phyloP scores from a whole-genome alignment of 352 stramenopile species.

The Phytophthora hibernalis region DNA sequence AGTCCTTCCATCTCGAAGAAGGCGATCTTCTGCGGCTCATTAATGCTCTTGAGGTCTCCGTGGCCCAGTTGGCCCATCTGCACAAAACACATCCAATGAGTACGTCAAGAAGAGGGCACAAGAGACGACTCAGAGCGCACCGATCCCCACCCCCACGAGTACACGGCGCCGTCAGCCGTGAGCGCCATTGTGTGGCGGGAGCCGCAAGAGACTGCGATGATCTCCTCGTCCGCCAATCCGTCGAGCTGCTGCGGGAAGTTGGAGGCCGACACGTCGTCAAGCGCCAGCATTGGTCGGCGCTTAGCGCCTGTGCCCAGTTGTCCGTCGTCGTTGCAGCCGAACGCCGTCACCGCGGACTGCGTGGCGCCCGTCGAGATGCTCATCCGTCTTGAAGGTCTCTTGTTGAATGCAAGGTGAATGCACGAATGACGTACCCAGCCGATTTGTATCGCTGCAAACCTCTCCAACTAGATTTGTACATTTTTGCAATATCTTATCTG shows the following conservation, averaged over 20 bases:
- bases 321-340: constrained; percentile 87
- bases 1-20: constrained; percentile 66
- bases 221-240: constrained; percentile 53
- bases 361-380: constrained; percentile 27
- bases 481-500: too few relatives aligned
- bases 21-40: constrained; percentile 57
- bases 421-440: constrained; percentile 12
- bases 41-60: constrained; percentile 79
- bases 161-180: constrained; percentile 64
- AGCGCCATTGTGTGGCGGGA: constrained; percentile 87
- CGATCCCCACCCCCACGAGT: constrained; percentile 83
- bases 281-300: constrained; percentile 53
- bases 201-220: constrained; percentile 77
- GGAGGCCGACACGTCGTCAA: constrained; percentile 80
- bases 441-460: background rate
- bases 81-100: constrained; percentile 16
- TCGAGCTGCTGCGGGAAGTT: constrained; percentile 76
- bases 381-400: constrained; percentile 7
- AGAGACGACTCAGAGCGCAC: constrained; percentile 25
- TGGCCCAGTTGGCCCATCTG: constrained; percentile 86
- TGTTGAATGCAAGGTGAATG: constrained; percentile 9
- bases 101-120: constrained; percentile 1
- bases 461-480: too few relatives aligned
- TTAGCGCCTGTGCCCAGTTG: constrained; percentile 78
- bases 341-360: constrained; percentile 64